These are phyloP conservation scores for Pythium aphanidermatum DNA, from an alignment of 352 stramenopile genomes.

Conservation along the genomic window DNA sequence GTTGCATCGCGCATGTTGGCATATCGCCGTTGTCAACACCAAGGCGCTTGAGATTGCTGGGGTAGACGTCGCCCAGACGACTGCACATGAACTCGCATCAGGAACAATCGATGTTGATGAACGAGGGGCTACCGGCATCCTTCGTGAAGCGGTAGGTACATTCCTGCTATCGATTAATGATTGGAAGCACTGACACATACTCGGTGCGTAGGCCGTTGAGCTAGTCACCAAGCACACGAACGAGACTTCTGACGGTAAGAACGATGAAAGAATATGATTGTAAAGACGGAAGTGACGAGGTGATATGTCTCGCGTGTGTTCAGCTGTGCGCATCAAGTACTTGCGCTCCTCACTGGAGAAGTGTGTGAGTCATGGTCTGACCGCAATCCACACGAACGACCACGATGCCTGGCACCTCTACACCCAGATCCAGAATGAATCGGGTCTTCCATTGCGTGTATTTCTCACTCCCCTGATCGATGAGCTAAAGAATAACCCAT, in stretches of 20 bases:
- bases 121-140: conserved; percentile 52
- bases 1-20: conserved; percentile 86
- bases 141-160: conserved; percentile 56
- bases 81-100: conserved; percentile 23
- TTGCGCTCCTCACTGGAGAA: conserved; percentile 47
- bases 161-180: too few relatives aligned
- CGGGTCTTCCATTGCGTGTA: conserved; percentile 61
- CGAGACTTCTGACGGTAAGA: conserved; percentile 53
- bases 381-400: conserved; percentile 84
- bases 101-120: conserved; percentile 66
- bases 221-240: conserved; percentile 67
- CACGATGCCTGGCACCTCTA: conserved; percentile 78
- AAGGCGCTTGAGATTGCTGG: conserved; percentile 71
- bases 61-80: conserved; percentile 30
- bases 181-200: too few relatives aligned
- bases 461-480: conserved; percentile 70
- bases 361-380: conserved; percentile 73
- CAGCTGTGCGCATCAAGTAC: conserved; percentile 64
- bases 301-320: background rate
- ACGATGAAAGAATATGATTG: background rate
- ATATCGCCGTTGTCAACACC: conserved; percentile 84
- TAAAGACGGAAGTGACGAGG: background rate
- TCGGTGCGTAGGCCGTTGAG: conserved; percentile 66
- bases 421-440: conserved; percentile 50
- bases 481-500: conserved; percentile 41